Base-by-base conservation (phyloP, 441 rosid species). In the Geranium incanum region DNA sequence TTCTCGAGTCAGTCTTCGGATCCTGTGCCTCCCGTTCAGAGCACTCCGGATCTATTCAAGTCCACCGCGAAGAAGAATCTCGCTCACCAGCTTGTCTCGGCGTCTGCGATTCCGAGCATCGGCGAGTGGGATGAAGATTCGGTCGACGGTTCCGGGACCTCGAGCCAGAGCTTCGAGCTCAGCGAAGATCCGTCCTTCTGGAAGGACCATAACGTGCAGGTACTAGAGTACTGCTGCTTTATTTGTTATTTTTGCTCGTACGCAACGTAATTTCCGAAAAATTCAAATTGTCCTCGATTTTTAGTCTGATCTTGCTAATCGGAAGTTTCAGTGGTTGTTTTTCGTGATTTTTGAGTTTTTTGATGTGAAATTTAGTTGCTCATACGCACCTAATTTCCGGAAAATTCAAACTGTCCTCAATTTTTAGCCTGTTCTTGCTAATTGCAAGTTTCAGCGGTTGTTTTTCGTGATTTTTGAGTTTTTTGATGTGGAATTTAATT, bases 201-300 rank as follows among this genome's bases (percentile, higher is more conserved):
- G 98, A 88, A 88, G 82, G 99, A 95, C 63, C 97, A 85, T 72
- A 95, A 95, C 71, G 98, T 95, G 21, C 99, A 95, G 95, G 99
- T 94, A 0, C 12, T 72, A 12, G 12, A 37, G 3, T 72, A 23
- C 45, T 28, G 13, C 8, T 36, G 0, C 3, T 70, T 0, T 12
- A 67, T 65, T 62, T 16, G 7, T 18, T 52, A 1, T 45, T 6
- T 19, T 41, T 33, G 8, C 18, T 33, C 41, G 5, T 23, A 5
- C 1, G 50, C 3, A 11, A 57, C 65, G 12, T 23, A 36, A 38
- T 71, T 66, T 66, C 33, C 6, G 4, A 2, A 28, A 28, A 28
- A 28, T 28, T 8, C 5, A 23, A 18, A 39, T 70, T 60, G 16
- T 37, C 52, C 50, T 39, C 8, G 19, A 18, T 15, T 39, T 33